These are phyloP conservation scores for Aureobasidium namibiae DNA, from an alignment of 2,329 filamentous ascomycete species.

Conservation along the genomic window DNA sequence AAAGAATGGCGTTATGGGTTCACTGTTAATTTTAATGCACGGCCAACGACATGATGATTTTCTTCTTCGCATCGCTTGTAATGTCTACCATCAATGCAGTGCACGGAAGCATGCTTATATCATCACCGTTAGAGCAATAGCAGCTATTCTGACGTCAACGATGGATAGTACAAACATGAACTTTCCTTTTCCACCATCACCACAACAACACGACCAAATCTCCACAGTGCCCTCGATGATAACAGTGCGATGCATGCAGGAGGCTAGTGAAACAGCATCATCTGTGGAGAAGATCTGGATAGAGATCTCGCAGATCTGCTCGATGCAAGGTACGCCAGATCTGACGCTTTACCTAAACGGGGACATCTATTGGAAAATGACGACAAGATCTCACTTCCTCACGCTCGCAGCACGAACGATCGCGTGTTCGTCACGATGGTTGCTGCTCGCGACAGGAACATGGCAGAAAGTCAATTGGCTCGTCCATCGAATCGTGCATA, in stretches of 20 bases:
- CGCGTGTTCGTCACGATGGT: neutral
- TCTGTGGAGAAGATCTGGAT: slow-evolving; percentile 1
- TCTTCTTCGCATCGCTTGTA: neutral
- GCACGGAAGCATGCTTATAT: neutral
- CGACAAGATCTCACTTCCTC: neutral
- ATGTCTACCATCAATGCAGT: neutral
- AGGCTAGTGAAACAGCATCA: neutral
- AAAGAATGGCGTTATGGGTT: neutral
- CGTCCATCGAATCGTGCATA: neutral
- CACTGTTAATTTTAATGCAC: neutral
- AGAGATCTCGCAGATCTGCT: neutral
- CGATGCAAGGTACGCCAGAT: slow-evolving; percentile 1
- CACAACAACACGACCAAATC: neutral
- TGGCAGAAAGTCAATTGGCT: neutral
- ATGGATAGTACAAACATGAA: neutral
- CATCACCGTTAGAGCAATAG: neutral
- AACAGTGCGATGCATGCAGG: neutral
- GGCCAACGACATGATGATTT: neutral
- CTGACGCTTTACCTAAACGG: neutral
- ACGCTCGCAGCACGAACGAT: neutral
- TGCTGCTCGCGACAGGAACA: neutral
- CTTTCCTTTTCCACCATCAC: neutral
- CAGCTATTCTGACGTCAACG: neutral
- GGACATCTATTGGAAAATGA: slow-evolving; percentile 1
- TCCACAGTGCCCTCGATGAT: neutral